Base-by-base conservation (phyloP, 805 yeast species). In the Pichia scutulata region DNA sequence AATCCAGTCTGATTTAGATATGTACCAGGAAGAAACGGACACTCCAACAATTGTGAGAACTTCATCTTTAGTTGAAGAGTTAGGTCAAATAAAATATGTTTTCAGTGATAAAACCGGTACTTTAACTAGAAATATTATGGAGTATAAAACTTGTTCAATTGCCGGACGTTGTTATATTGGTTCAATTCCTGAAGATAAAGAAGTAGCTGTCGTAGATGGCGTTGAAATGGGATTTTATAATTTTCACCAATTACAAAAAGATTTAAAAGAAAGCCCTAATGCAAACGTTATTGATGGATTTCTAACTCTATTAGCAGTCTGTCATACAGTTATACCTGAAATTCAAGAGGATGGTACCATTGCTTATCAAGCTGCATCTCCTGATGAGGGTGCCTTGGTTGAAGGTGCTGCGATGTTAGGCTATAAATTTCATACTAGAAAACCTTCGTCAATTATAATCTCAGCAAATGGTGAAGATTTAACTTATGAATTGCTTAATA, bases 41-140 rank as follows among this genome's bases (percentile, higher is more conserved):
- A 89, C 97, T 0, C 98, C 99, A 2, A 85, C 97, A 0, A 89
- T 90, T 5, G 96, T 93, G 19, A 76, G 99, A 56, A 92, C 99
- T 0, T 92, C 98, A 1, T 86, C 96, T 14, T 75, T 93, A 58
- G 99, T 93, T 7, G 99, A 93, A 67, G 99, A 93, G 60, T 73
- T 93, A 56, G 99, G 99, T 25, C 99, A 93, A 66, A 90, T 93
- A 60, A 95, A 92, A 64, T 90, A 89, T 63, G 86, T 93, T 22
- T 93, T 93, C 70, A 87, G 96, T 66, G 99, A 93, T 67, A 93
- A 93, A 64, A 93, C 99, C 0, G 99, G 99, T 28, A 93, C 99
- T 0, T 73, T 93, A 52, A 93, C 99, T 0, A 72, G 97, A 67
- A 93, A 93, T 63, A 84, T 93, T 49, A 93, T 93, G 99, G 98